Evolutionary conservation across 2,329 filamentous ascomycete species (phyloP).

Genomic region (Aureobasidium sp.): DNA sequence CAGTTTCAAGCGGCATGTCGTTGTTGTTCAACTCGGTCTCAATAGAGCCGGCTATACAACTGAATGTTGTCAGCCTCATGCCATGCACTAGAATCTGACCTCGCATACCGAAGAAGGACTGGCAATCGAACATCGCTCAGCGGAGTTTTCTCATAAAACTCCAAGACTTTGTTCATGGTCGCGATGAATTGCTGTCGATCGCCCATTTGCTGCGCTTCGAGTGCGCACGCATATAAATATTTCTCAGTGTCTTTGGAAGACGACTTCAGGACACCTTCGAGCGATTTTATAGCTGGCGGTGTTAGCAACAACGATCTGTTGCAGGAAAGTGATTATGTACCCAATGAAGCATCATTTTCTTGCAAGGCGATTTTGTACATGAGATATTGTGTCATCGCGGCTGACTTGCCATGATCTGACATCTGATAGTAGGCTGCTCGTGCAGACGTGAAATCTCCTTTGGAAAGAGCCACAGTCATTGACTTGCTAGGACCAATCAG

Average conservation of each 20-base stretch:
- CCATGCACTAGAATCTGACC: background rate
- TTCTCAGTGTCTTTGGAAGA: constrained; percentile 47
- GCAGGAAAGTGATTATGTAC: background rate
- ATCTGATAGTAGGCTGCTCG: constrained; percentile 53
- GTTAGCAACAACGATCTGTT: background rate
- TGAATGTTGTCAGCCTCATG: constrained; percentile 22
- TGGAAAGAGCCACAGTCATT: constrained; percentile 61
- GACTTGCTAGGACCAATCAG: constrained; percentile 43
- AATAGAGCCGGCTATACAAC: constrained; percentile 36
- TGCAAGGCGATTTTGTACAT: constrained; percentile 67
- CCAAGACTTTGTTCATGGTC: constrained; percentile 54
- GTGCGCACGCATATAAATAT: constrained; percentile 71
- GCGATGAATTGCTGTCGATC: constrained; percentile 55
- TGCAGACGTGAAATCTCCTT: constrained; percentile 49
- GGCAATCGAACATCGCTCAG: constrained; percentile 52
- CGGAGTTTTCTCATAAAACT: constrained; percentile 45
- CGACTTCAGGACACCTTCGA: constrained; percentile 53
- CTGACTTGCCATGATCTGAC: constrained; percentile 50
- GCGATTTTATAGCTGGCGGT: constrained; percentile 49
- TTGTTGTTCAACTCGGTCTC: constrained; percentile 34
- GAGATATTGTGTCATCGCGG: constrained; percentile 63
- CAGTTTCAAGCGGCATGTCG: constrained; percentile 22
- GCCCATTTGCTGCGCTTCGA: constrained; percentile 63
- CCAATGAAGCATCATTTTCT: constrained; percentile 47
- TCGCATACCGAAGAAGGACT: constrained; percentile 52